phyloP scores from a whole-genome alignment of 2,329 filamentous ascomycete genomes.

The Keithomyces neogunnii region DNA sequence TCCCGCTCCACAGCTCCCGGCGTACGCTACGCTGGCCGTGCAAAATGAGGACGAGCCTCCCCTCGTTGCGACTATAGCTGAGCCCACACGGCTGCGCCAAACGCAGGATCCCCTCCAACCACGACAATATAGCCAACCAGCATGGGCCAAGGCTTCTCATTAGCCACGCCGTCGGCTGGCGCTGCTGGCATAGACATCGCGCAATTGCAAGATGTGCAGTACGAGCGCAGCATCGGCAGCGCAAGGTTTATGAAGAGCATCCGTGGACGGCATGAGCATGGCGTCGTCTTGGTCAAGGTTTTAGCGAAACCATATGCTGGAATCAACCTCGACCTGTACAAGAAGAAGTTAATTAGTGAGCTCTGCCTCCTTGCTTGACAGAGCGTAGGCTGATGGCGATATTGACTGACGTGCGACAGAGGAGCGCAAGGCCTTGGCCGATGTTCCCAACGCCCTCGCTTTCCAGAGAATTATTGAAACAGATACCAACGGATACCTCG shows the following conservation, averaged over 20 bases:
- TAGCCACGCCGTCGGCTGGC: slow-evolving; percentile 83
- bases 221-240: slow-evolving; percentile 86
- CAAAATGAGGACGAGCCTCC: slow-evolving; percentile 3
- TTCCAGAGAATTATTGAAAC: slow-evolving; percentile 92
- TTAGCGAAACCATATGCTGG: slow-evolving; percentile 85
- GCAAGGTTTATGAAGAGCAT: slow-evolving; percentile 97
- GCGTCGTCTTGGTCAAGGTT: slow-evolving; percentile 87
- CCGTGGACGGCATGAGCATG: slow-evolving; percentile 80
- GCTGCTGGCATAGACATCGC: slow-evolving; percentile 89
- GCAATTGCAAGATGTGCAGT: slow-evolving; percentile 81
- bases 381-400: neutral
- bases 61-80: neutral
- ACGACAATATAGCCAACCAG: slow-evolving; percentile 4
- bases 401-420: slow-evolving; percentile 35
- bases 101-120: neutral
- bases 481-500: slow-evolving; percentile 81
- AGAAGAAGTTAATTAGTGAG: slow-evolving; percentile 66
- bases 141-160: slow-evolving; percentile 97
- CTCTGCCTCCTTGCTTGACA: neutral
- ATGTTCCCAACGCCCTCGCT: slow-evolving; percentile 82
- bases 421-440: slow-evolving; percentile 69
- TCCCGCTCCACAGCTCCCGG: neutral
- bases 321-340: slow-evolving; percentile 73
- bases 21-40: neutral
- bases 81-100: neutral